Evolutionary conservation across 176 grass and related monocot species (phyloP).

Genomic region (Echinochloa phyllopogon): DNA sequence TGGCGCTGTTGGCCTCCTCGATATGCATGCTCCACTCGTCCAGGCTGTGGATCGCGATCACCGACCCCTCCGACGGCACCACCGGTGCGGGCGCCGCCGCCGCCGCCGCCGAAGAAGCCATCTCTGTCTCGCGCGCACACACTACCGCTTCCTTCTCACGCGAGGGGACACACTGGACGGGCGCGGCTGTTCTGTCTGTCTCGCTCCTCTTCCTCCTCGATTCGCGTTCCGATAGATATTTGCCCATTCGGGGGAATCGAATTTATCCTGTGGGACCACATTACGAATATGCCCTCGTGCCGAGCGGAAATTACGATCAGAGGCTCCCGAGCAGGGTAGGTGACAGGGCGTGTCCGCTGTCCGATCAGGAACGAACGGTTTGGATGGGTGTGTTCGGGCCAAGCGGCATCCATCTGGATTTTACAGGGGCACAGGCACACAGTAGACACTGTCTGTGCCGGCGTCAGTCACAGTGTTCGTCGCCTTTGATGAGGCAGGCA

Average conservation of each 20-base stretch:
- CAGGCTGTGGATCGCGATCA: constrained; percentile 69
- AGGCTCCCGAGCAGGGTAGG: background rate
- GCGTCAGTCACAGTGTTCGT: background rate
- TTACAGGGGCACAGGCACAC: background rate
- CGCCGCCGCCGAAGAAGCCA: background rate
- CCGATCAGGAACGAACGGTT: background rate
- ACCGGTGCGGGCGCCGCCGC: background rate
- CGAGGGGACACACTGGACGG: background rate
- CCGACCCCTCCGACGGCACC: constrained; percentile 17
- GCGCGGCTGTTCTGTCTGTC: background rate
- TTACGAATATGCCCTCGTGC: constrained; percentile 27
- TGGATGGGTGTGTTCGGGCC: background rate
- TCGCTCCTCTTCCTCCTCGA: background rate
- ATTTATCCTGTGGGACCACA: background rate
- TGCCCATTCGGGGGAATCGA: constrained; percentile 8
- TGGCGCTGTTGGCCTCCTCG: constrained; percentile 69
- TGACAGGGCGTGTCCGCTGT: background rate
- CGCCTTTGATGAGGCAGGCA: too few relatives aligned
- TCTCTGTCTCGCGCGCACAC: background rate
- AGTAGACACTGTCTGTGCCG: background rate
- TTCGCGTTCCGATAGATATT: constrained; percentile 32
- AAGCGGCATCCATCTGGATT: background rate
- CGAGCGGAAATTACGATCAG: background rate
- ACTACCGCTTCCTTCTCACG: constrained; percentile 35
- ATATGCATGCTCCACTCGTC: constrained; percentile 77